Conservation (phyloP, 805 yeast species). For the Debaryomyces prosopidis region DNA sequence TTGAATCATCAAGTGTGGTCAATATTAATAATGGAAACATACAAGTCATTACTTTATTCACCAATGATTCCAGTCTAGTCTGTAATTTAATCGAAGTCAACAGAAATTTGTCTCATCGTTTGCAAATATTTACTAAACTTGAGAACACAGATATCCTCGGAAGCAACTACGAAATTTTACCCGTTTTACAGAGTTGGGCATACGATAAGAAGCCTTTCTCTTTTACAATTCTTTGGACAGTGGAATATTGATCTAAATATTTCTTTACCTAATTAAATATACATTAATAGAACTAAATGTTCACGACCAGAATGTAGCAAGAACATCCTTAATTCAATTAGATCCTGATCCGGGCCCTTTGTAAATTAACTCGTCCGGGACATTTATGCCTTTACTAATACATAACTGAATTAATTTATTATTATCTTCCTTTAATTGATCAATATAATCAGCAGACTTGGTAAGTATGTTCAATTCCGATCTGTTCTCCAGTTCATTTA, state of each 20-base stretch:
- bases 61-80: conserved; percentile 11
- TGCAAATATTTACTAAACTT: conserved; percentile 8
- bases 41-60: conserved; percentile 12
- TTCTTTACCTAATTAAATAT: not conserved
- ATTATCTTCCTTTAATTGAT: conserved; percentile 52
- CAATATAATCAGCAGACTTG: conserved; percentile 60
- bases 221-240: conserved; percentile 15
- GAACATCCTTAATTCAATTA: not conserved
- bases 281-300: not conserved
- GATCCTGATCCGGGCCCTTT: conserved; percentile 21
- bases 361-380: conserved; percentile 42
- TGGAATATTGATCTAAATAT: conserved; percentile 10
- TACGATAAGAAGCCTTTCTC: conserved; percentile 10
- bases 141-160: conserved; percentile 6
- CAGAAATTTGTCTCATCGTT: conserved; percentile 1
- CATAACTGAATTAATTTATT: conserved; percentile 43
- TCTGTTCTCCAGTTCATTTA: conserved; percentile 68
- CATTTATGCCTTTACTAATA: conserved; percentile 36
- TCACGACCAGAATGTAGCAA: not conserved
- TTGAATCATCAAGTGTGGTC: not conserved
- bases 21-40: conserved; percentile 9
- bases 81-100: conserved; percentile 7
- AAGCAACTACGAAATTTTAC: conserved; percentile 7
- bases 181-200: conserved; percentile 14
- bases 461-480: conserved; percentile 77